Conservation (phyloP, 768 basidiomycete species). For the Crucibulum laeve region DNA sequence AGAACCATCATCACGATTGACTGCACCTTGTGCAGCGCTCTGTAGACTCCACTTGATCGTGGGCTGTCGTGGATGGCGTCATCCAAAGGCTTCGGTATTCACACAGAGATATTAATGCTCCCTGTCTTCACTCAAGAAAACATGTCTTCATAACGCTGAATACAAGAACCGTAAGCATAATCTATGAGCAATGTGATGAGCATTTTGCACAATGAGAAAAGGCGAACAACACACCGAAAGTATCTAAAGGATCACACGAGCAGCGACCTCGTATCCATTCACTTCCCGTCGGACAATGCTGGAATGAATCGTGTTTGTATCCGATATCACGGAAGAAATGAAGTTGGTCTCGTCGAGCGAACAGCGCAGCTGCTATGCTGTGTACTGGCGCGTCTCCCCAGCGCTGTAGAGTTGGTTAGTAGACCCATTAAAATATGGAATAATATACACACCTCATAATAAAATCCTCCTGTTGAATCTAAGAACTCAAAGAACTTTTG, state of each 20-base stretch:
- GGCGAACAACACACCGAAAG: conserved; percentile 51
- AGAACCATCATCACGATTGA: no score
- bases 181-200: conserved; percentile 20
- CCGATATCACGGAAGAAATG: conserved; percentile 87
- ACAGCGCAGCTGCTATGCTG: conserved; percentile 75
- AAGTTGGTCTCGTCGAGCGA: conserved; percentile 68
- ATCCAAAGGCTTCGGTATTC: no score
- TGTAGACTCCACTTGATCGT: no score
- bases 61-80: no score
- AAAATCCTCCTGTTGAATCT: conserved; percentile 83
- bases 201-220: neutral
- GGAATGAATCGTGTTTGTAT: conserved; percentile 77
- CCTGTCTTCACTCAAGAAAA: conserved; percentile 17
- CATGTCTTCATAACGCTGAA: conserved; percentile 30
- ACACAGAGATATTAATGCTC: conserved; percentile 1
- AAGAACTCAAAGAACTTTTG: conserved; percentile 78
- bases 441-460: conserved; percentile 64
- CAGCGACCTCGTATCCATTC: conserved; percentile 59
- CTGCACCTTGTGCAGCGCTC: no score
- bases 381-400: conserved; percentile 83
- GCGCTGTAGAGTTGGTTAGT: conserved; percentile 32
- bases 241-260: conserved; percentile 66
- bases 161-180: conserved; percentile 36
- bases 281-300: conserved; percentile 64
- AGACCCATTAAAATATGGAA: neutral